Base-by-base conservation (phyloP, 768 basidiomycete species). In the Mycena albidolilacea region DNA sequence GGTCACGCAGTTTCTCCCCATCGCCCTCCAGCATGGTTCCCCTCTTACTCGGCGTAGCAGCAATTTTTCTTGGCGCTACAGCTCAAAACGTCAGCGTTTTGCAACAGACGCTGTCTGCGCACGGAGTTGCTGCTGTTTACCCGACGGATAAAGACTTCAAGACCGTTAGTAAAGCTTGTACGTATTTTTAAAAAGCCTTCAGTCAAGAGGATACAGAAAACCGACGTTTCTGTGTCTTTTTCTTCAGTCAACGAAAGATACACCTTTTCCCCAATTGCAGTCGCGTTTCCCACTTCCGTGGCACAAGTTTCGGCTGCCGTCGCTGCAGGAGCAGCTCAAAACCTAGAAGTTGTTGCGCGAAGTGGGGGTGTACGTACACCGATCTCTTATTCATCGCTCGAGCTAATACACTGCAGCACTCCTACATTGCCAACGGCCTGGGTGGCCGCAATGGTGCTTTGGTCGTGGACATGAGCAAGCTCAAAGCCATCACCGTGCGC, bases 371-470 rank as follows among this genome's bases (percentile, higher is more conserved):
- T 87, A 74, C 58, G 84, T 81, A 17, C 39, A 52, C 5, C 1
- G 0, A 60, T 23, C 37, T 38, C 23, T 55, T 30, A 74, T 37
- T 12, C 52, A 39, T 19, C 17, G 0, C 11, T 52, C 48, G 7
- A 14, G 21, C 7, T 11, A 9, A 8, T 9, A 8, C 2, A 10
- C 0, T 38, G 3, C 61, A 86, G 85, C 88, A 90, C 74, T 87
- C 85, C 57, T 90, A 90, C 75, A 84, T 87, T 9, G 87, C 86
- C 0, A 87, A 85, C 73, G 85, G 86, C 0, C 81, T 89, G 10
- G 87, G 87, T 7, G 87, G 87, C 3, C 80, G 79, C 58, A 80
- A 87, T 69, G 85, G 85, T 14, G 80, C 79, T 2, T 77, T 89
- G 9, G 85, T 90, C 7, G 77, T 89, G 41, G 88, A 90, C 75